Percentiles rank a stretch among this genome's conserved stretches.
phyloP scores from a whole-genome alignment of 176 grass and related monocot species.

The Paspalum vaginatum region DNA sequence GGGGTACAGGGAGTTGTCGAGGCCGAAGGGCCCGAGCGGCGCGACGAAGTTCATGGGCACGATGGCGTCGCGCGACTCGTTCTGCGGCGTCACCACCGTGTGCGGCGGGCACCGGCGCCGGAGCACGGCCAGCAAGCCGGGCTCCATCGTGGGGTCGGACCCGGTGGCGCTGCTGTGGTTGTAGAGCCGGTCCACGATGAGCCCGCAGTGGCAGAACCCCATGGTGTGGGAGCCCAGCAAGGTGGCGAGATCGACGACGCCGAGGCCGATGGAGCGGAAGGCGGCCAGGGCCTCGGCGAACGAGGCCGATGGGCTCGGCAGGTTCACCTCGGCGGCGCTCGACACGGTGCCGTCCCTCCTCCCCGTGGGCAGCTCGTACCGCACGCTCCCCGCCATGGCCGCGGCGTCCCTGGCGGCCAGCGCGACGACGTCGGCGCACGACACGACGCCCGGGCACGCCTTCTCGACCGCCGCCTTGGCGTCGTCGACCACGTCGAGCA shows the following conservation, averaged over 20 bases:
- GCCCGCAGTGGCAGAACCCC: slow-evolving; percentile 58
- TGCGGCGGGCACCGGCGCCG: slow-evolving; percentile 36
- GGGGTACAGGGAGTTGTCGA: slow-evolving; percentile 41
- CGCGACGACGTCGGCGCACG: slow-evolving; percentile 51
- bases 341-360: slow-evolving; percentile 50
- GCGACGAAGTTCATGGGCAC: slow-evolving; percentile 48
- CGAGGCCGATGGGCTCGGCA: slow-evolving; percentile 38
- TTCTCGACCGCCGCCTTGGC: slow-evolving; percentile 45
- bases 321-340: slow-evolving; percentile 33
- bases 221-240: slow-evolving; percentile 51
- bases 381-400: slow-evolving; percentile 26
- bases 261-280: neutral
- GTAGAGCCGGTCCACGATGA: slow-evolving; percentile 47
- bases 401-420: slow-evolving; percentile 47
- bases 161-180: slow-evolving; percentile 15
- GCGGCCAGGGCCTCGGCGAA: slow-evolving; percentile 25
- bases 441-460: slow-evolving; percentile 47
- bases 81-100: slow-evolving; percentile 10
- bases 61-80: slow-evolving; percentile 33
- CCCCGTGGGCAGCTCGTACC: slow-evolving; percentile 40
- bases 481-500: slow-evolving; percentile 52
- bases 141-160: slow-evolving; percentile 29
- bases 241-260: slow-evolving; percentile 20
- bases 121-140: slow-evolving; percentile 24
- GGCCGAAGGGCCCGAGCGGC: slow-evolving; percentile 20